A percentile compares a stretch with the other conserved stretches of the same genome.
These are phyloP conservation scores for Curvularia sp. DNA, from an alignment of 2,329 filamentous ascomycete species.

Conservation along the genomic window DNA sequence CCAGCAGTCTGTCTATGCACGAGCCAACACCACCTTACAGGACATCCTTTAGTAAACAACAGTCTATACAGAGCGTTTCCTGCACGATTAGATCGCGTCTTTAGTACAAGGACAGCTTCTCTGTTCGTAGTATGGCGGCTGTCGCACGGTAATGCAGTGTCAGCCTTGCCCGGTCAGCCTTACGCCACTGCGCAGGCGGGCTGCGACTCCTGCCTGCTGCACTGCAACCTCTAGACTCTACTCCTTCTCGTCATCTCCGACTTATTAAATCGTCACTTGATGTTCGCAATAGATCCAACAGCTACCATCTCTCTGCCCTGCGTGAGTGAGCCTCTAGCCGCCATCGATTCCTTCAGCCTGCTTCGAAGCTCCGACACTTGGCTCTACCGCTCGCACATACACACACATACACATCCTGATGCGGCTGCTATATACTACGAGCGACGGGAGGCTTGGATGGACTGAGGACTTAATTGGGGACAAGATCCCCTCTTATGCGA, in stretches of 20 bases:
- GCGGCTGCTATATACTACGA: conserved; percentile 19
- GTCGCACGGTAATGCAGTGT: too few species aligned
- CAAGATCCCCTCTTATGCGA: conserved; percentile 17
- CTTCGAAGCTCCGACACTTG: conserved; percentile 11
- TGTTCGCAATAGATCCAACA: conserved; percentile 4
- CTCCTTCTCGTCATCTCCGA: conserved; percentile 10
- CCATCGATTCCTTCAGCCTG: conserved; percentile 16
- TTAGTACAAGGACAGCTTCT: too few species aligned
- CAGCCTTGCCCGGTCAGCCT: too few species aligned
- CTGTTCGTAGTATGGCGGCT: too few species aligned
- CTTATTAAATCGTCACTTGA: conserved; percentile 10
- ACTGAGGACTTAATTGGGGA: conserved; percentile 13
- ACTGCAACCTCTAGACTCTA: conserved; percentile 19
- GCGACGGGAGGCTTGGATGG: conserved; percentile 18
- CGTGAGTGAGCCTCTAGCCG: conserved; percentile 12
- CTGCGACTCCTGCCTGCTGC: conserved; percentile 17
- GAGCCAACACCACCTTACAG: too few species aligned
- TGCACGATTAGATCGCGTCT: too few species aligned
- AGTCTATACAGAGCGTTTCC: too few species aligned
- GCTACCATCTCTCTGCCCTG: conserved; percentile 7
- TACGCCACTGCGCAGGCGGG: conserved; percentile 2
- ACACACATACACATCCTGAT: conserved; percentile 11
- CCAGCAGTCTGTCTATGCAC: background rate
- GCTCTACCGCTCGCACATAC: conserved; percentile 15
- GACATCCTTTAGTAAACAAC: too few species aligned